A percentile compares a stretch with the other conserved stretches of the same genome.
Conservation (phyloP, 345 rosid species). For the Murraya paniculata region DNA sequence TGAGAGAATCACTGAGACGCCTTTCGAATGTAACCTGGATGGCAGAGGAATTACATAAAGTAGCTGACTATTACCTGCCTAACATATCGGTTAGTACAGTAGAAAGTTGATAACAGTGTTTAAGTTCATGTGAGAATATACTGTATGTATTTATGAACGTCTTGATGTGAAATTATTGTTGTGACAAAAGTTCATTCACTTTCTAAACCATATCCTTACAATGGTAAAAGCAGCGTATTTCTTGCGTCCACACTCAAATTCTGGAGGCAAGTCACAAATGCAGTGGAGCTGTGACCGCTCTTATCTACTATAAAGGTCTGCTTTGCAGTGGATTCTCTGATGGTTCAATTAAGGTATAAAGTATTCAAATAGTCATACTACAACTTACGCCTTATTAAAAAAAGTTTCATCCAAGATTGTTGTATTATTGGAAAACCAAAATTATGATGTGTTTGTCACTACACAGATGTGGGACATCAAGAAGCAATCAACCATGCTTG, state of each 20-base stretch:
- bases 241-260: conserved; percentile 90
- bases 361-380: no score
- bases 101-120: not conserved
- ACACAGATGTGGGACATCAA: conserved; percentile 71
- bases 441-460: not conserved
- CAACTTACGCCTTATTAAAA: no score
- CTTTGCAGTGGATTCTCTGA: conserved; percentile 81
- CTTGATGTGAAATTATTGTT: not conserved
- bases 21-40: conserved; percentile 86
- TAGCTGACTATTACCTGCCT: conserved; percentile 70
- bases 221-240: conserved; percentile 66
- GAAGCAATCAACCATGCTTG: conserved; percentile 50
- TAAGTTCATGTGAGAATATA: not conserved
- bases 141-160: not conserved
- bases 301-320: conserved; percentile 81
- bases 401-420: no score
- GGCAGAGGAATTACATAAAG: conserved; percentile 92
- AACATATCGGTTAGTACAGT: conserved; percentile 63
- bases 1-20: conserved; percentile 78
- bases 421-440: not conserved
- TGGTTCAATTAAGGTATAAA: conserved; percentile 73
- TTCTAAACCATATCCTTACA: not conserved
- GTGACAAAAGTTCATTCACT: not conserved
- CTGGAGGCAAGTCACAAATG: conserved; percentile 54
- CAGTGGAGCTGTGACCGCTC: conserved; percentile 84